Base-by-base conservation (phyloP, 768 basidiomycete genomes). In the Coprinellus aureogranulatus region DNA sequence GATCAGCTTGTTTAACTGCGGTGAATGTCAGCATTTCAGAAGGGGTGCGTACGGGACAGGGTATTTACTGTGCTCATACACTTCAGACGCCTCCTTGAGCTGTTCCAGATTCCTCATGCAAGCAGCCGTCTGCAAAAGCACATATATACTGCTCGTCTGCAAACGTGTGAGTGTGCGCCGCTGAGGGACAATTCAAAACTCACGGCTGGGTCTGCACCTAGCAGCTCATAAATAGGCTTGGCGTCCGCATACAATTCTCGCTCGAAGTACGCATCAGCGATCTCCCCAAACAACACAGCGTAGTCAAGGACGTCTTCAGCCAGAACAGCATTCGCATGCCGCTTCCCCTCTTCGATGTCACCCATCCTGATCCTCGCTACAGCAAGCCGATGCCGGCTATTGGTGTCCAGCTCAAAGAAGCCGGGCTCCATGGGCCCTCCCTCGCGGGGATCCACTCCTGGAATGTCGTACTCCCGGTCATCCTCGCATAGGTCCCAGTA, bases 401-500 rank as follows among this genome's bases (percentile, higher is more conserved):
- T 88, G 10, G 88, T 78, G 66, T 93, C 90, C 55, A 93, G 71
- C 9, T 76, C 76, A 67, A 82, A 86, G 52, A 76, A 78, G 25
- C 86, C 89, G 2, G 82, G 78, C 45, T 78, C 79, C 5, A 85
- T 66, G 37, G 80, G 79, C 2, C 79, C 80, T 37, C 72, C 65
- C 57, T 78, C 77, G 39, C 73, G 70, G 11, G 66, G 50, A 4
- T 27, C 64, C 65, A 62, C 70, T 58, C 67, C 69, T 45, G 73
- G 69, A 20, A 80, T 64, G 65, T 94, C 92, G 65, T 83, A 99
- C 71, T 99, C 96, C 49, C 94, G 77, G 67, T 99, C 96, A 67
- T 99, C 95, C 28, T 81, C 82, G 54, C 86, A 82, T 22, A 80
- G 68, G 61, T 94, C 90, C 94, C 94, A 98, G 57, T 87, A 86